Base-by-base conservation (phyloP, 164 flowering plant species). In the Akebia trifoliata region DNA sequence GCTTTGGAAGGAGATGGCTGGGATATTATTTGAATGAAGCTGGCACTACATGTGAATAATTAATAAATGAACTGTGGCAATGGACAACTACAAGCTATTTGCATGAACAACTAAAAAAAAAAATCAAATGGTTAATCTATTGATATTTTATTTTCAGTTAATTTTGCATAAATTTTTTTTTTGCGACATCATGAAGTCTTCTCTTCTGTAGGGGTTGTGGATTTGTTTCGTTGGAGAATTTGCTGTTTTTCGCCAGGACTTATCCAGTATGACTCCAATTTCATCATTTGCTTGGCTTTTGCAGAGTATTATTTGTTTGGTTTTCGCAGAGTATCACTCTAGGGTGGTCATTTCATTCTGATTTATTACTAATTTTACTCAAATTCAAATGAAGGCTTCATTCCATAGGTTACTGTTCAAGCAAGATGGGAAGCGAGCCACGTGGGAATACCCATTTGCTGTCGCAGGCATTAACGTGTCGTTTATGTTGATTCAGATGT, bases 401-500 rank as follows among this genome's bases (percentile, higher is more conserved):
- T 93, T 87, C 68, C 89, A 68, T 70, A 87, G 95, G 91, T 78
- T 94, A 64, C 68, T 94, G 61, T 78, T 81, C 65, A 94, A 90
- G 70, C 72, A 71, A 69, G 83, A 63, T 12, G 99, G 99, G 22
- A 56, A 73, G n/a, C 74, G 99, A 63, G 89, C 99, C 47, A 71
- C 80, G 5, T 94, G 99, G 99, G 99, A 94, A 66, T 94, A 94
- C 50, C 97, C 97, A 8, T 94, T 94, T 72, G 99, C 99, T 67
- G 99, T 85, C 73, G 99, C 99, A 47, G 99, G 99, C 65, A 88
- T 94, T 58, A 94, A 94, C 51, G 67, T 94, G 6, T 69, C 99
- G 49, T 90, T 78, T 64, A 90, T 94, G 99, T 69, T 94, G 76
- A 90, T 81, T 54, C 92, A 80, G 72, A 90, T 94, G 99, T 66